Conservation (phyloP, 176 grass and related monocot species). For the Otatea glauca region DNA sequence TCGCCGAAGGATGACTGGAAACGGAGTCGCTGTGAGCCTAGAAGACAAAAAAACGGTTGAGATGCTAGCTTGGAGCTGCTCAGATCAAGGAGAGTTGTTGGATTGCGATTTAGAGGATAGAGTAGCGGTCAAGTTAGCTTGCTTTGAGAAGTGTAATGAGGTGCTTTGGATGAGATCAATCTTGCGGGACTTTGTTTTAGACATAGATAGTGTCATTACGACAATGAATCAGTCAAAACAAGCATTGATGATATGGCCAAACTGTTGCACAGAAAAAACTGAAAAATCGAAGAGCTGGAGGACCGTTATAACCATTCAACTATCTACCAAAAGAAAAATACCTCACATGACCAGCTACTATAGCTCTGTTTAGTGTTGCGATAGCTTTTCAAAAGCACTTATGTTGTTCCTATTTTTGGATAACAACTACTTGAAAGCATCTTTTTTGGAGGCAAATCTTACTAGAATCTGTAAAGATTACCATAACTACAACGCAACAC, state of each 20-base stretch:
- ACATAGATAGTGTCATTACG: not conserved
- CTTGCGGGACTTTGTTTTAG: no score
- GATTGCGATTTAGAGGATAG: no score
- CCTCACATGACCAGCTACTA: not conserved
- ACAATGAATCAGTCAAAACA: not conserved
- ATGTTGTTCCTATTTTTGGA: not conserved
- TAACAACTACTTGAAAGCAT: constrained; percentile 21
- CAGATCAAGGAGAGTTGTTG: no score
- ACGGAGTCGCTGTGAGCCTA: no score
- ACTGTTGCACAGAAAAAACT: not conserved
- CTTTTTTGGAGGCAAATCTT: constrained; percentile 15
- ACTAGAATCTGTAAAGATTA: not conserved
- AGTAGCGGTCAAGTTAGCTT: no score
- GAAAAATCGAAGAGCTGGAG: constrained; percentile 6
- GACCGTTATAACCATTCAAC: not conserved
- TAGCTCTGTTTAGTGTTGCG: not conserved
- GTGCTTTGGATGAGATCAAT: no score
- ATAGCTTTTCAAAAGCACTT: not conserved
- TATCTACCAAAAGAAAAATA: not conserved
- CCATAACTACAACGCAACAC: not conserved
- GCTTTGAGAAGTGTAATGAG: no score
- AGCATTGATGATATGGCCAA: not conserved
- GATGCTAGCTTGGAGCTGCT: no score
- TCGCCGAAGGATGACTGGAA: no score
- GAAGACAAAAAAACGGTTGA: no score